phyloP scores from a whole-genome alignment of 306 rosid genomes.

The Malus asiatica region DNA sequence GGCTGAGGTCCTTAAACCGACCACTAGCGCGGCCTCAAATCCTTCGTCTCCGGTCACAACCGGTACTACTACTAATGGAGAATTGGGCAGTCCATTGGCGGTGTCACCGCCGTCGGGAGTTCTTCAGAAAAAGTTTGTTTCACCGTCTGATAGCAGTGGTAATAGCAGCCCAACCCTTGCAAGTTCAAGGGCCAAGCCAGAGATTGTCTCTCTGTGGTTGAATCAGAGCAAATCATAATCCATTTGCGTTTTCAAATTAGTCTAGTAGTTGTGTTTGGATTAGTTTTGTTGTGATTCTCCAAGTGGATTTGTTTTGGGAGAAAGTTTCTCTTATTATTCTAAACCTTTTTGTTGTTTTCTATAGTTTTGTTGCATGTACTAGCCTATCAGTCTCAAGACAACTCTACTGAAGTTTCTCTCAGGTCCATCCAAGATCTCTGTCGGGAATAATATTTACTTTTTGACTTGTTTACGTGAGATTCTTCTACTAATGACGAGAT shows the following conservation, averaged over 20 bases:
- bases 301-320: background rate
- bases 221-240: conserved; percentile 20
- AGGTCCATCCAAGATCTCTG: background rate
- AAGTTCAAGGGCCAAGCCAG: conserved; percentile 45
- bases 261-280: background rate
- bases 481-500: background rate
- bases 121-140: conserved; percentile 49
- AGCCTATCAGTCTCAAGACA: too few relatives aligned
- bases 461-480: background rate
- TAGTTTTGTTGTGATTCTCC: background rate
- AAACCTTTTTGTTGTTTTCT: background rate
- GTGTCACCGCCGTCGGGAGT: conserved; percentile 66
- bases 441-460: background rate
- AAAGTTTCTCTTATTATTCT: background rate
- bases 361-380: background rate
- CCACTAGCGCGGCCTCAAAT: conserved; percentile 30
- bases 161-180: conserved; percentile 55
- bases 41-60: conserved; percentile 34
- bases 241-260: background rate
- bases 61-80: conserved; percentile 17
- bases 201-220: conserved; percentile 39
- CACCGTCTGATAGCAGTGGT: conserved; percentile 64
- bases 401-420: background rate
- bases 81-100: conserved; percentile 31
- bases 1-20: conserved; percentile 65